Base-by-base conservation (phyloP, 495 filamentous ascomycete genomes). In the Neurospora sublineolata region DNA sequence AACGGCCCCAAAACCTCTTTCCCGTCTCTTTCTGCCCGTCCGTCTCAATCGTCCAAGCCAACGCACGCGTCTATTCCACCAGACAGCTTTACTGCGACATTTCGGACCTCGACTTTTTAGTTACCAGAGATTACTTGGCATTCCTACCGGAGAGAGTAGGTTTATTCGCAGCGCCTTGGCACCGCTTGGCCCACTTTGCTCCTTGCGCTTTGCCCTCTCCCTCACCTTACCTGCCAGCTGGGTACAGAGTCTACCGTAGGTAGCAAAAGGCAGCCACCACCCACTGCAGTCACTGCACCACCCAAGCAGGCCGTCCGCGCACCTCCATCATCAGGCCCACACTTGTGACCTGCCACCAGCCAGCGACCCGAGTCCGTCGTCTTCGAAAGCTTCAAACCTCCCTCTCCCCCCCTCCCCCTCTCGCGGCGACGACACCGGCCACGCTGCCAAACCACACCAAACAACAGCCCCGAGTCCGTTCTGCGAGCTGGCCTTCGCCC, bases 341-440 rank as follows among this genome's bases (percentile, higher is more conserved):
- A 71, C 73, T 67, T 73, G 70, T 70, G 69, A 38, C 75, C 76
- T 74, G 72, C 74, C 40, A 18, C 40, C 52, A 64, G 52, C 33
- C 69, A 44, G 41, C 68, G 41, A 44, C 36, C 69, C 69, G 69
- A 72, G 52, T 75, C 75, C 40, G 52, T 52, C 39, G 78, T 72
- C 37, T 77, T 76, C 36, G 72, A 67, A 37, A 72, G 75, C 72
- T 76, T 75, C 10, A 44, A 64, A 69, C 30, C 20, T 67, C 79
- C 52, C 27, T 64, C 52, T 12, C 12, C 39, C 12, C 39, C 4
- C 3, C 52, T 33, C 14, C 23, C 52, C 52, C 27, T 64, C 52
- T 64, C 52, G 52, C 52, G 52, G 4, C 52, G 69, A 52, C 67
- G 33, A 33, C 52, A 33, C 27, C 33, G 27, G 18, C 72, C 72